phyloP scores from a whole-genome alignment of 192 early-diverging fungal species.

The Oehlia diaphana region DNA sequence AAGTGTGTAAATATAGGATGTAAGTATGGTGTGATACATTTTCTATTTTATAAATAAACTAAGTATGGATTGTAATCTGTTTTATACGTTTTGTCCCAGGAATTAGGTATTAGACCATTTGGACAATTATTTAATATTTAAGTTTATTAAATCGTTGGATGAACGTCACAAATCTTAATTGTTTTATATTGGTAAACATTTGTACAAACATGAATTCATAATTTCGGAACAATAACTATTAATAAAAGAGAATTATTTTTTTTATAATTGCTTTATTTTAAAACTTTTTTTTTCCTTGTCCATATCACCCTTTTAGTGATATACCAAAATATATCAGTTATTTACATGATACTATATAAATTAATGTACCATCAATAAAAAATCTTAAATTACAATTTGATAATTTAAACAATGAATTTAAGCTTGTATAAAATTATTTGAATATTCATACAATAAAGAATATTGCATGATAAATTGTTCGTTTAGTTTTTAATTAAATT shows the following conservation, averaged over 20 bases:
- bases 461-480: not conserved
- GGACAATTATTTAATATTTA: not conserved
- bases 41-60: not conserved
- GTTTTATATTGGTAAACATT: not conserved
- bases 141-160: not conserved
- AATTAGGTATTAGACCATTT: constrained; percentile 29
- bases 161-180: too few relatives aligned
- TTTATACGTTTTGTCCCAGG: constrained; percentile 14
- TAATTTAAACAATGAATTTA: too few relatives aligned
- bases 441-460: not conserved
- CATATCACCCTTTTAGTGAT: not conserved
- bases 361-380: not conserved
- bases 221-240: too few relatives aligned
- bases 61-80: not conserved
- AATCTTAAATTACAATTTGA: too few relatives aligned
- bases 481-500: not conserved
- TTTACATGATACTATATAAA: not conserved
- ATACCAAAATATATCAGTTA: not conserved
- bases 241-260: too few relatives aligned
- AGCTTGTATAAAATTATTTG: not conserved
- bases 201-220: too few relatives aligned
- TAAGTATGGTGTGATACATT: constrained; percentile 21
- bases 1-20: constrained; percentile 49
- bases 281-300: too few relatives aligned
- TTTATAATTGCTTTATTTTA: too few relatives aligned